phyloP scores from a whole-genome alignment of 305 asterid species.

The Fraxinus nigra region DNA sequence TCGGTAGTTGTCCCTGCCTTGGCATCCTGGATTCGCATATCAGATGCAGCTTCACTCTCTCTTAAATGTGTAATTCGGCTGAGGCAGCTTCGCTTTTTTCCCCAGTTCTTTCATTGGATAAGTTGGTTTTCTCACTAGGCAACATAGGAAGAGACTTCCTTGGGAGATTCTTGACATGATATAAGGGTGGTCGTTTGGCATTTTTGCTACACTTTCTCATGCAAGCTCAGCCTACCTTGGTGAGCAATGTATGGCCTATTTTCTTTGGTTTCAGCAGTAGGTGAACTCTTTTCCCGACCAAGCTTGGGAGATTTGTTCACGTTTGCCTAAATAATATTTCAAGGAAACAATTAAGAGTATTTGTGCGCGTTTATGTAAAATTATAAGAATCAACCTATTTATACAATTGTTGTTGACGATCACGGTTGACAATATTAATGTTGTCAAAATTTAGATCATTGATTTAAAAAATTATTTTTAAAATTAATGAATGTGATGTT shows the following conservation, averaged over 20 bases:
- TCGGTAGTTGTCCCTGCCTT: neutral
- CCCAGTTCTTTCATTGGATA: neutral
- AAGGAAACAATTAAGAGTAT: no score
- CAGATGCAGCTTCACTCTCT: neutral
- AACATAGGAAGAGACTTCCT: neutral
- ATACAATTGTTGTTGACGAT: no score
- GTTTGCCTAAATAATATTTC: no score
- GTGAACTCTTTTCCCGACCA: no score
- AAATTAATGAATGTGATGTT: no score
- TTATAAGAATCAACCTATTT: no score
- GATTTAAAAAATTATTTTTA: no score
- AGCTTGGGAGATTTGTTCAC: no score
- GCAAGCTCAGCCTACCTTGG: conserved; percentile 67
- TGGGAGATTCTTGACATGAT: neutral
- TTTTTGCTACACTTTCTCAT: conserved; percentile 32
- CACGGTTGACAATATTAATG: no score
- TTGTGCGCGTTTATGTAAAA: no score
- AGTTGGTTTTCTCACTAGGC: neutral
- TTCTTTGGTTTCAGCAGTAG: conserved; percentile 46
- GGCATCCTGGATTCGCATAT: neutral
- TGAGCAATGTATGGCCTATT: conserved; percentile 30
- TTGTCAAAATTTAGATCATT: no score
- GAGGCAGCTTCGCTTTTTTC: neutral
- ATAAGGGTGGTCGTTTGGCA: neutral
- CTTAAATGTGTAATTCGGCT: neutral